Conservation (phyloP, 2,329 filamentous ascomycete species). For the Paecilomyces sp. region DNA sequence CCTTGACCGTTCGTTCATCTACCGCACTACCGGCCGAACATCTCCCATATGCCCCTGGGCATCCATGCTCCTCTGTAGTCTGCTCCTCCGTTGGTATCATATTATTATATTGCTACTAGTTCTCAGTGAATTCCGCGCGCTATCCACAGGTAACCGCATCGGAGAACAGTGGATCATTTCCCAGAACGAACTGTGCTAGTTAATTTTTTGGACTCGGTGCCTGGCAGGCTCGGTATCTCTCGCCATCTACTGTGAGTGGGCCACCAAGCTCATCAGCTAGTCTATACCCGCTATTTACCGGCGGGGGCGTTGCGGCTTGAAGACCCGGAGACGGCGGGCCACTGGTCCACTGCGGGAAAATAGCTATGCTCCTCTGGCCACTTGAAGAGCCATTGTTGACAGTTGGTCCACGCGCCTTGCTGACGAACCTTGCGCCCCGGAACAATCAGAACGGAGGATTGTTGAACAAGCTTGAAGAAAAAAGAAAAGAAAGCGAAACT, state of each 20-base stretch:
- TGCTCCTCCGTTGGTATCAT: background rate
- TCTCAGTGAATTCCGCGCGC: background rate
- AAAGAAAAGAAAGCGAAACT: too few species aligned
- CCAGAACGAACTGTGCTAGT: background rate
- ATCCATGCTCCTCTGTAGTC: background rate
- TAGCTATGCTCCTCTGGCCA: background rate
- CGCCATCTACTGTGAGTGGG: background rate
- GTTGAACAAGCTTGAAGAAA: background rate
- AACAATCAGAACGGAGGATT: background rate
- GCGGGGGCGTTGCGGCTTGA: background rate
- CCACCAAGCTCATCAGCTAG: background rate
- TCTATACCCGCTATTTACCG: background rate
- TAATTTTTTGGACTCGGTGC: background rate
- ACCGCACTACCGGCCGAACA: background rate
- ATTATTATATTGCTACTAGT: background rate
- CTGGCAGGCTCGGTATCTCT: background rate
- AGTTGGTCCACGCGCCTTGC: background rate
- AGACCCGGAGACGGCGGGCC: background rate
- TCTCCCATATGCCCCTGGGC: background rate
- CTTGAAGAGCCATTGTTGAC: background rate
- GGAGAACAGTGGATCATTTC: background rate
- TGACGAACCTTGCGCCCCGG: background rate
- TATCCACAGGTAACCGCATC: background rate
- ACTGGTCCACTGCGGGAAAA: background rate
- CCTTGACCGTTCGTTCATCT: background rate